Evolutionary conservation across 352 stramenopile species (phyloP).

Genomic region (Pythium apleroticum): DNA sequence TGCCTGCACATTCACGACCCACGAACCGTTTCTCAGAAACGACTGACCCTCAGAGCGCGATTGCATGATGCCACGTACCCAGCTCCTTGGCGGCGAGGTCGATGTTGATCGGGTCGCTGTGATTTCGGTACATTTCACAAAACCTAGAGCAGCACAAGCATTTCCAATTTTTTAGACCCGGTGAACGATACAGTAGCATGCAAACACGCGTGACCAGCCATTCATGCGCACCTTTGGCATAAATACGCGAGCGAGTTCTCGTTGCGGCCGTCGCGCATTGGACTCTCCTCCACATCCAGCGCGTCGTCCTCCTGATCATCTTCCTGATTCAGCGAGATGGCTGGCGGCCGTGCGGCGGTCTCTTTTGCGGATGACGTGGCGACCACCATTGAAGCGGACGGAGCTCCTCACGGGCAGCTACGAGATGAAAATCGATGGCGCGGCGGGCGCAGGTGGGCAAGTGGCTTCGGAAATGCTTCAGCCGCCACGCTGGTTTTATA

Average conservation of each 20-base stretch:
- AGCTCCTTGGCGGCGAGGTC: conserved; percentile 36
- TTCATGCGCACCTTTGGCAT: conserved; percentile 24
- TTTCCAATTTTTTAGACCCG: conserved; percentile 9
- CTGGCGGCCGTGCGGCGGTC: conserved; percentile 18
- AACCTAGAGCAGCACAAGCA: conserved; percentile 27
- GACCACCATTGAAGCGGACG: neutral
- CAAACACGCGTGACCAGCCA: neutral
- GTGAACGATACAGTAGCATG: neutral
- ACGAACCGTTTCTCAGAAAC: conserved; percentile 3
- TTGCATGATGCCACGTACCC: conserved; percentile 18
- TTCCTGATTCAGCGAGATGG: conserved; percentile 16
- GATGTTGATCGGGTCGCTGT: conserved; percentile 39
- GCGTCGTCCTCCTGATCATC: conserved; percentile 22
- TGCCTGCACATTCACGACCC: conserved; percentile 19
- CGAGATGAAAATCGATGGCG: neutral
- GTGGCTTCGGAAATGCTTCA: conserved; percentile 8
- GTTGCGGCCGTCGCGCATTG: conserved; percentile 29
- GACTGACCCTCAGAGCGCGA: neutral
- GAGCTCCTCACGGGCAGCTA: neutral
- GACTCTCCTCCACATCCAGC: conserved; percentile 27
- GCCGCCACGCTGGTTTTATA: conserved; percentile 5
- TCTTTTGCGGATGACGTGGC: conserved; percentile 9
- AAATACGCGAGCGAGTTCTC: conserved; percentile 37
- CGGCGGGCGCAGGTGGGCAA: neutral
- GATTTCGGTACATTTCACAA: conserved; percentile 35